A percentile compares a stretch with the other conserved stretches of the same genome.
Conservation (phyloP, 495 filamentous ascomycete species). For the Tuber aestivum region DNA sequence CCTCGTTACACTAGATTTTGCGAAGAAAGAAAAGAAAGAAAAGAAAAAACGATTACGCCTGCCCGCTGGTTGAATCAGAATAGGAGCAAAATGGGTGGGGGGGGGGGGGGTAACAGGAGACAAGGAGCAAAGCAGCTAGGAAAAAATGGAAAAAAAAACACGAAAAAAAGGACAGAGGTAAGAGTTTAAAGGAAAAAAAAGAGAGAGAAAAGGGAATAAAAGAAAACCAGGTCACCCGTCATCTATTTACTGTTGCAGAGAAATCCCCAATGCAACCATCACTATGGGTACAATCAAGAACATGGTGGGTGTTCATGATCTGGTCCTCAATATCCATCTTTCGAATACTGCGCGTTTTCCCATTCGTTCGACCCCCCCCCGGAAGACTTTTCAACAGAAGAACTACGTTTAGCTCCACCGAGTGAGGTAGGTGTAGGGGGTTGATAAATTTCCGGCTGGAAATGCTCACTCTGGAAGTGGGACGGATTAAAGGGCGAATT, state of each 20-base stretch:
- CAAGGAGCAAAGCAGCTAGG: neutral
- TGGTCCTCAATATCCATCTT: constrained; percentile 30
- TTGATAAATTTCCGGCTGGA: constrained; percentile 62
- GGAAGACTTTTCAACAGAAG: constrained; percentile 35
- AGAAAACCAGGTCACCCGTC: constrained; percentile 32
- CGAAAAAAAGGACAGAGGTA: constrained; percentile 3
- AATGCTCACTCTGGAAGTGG: constrained; percentile 77
- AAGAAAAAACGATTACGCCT: constrained; percentile 1
- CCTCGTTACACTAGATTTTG: neutral
- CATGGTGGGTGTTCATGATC: constrained; percentile 28
- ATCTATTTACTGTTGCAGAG: constrained; percentile 38
- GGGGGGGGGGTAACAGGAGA: neutral
- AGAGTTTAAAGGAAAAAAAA: constrained; percentile 10
- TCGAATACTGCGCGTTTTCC: constrained; percentile 24
- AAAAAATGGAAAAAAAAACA: neutral
- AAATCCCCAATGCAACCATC: constrained; percentile 24
- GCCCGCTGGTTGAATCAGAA: constrained; percentile 5
- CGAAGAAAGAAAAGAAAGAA: neutral
- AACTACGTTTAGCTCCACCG: constrained; percentile 25
- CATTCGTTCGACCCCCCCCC: constrained; percentile 25
- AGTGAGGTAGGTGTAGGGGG: constrained; percentile 36
- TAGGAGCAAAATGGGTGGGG: neutral
- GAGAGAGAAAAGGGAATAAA: constrained; percentile 27
- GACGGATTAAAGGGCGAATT: constrained; percentile 72
- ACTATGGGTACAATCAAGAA: constrained; percentile 23